phyloP scores from a whole-genome alignment of 345 rosid genomes.

The Eucalyptus urophylla region DNA sequence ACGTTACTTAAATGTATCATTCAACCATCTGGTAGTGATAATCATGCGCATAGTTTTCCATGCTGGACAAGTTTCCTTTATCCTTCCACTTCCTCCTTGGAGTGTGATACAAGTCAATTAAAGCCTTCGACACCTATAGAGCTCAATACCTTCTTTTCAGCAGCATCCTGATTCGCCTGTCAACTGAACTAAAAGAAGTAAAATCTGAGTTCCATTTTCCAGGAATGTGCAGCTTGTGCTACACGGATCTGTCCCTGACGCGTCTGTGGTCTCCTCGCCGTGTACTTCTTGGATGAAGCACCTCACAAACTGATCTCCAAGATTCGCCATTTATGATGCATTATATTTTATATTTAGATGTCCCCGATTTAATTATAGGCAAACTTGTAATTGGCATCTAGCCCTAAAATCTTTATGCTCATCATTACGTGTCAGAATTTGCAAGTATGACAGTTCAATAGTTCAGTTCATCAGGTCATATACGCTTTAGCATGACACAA shows the following conservation, averaged over 20 bases:
- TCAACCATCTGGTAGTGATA: not conserved
- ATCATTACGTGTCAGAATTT: not conserved
- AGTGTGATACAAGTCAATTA: not conserved
- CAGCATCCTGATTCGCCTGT: not conserved
- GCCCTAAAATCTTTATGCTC: not conserved
- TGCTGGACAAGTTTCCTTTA: not conserved
- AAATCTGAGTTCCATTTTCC: not conserved
- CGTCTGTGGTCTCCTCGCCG: not conserved
- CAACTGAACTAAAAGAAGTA: not conserved
- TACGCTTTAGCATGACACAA: not conserved
- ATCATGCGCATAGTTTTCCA: not conserved
- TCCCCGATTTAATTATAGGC: not conserved
- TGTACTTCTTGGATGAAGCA: not conserved
- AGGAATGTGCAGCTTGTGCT: not conserved
- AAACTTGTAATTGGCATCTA: not conserved
- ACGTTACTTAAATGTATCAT: not conserved
- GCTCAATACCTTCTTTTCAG: not conserved
- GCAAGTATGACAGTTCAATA: not conserved
- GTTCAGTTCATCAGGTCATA: not conserved
- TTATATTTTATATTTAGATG: not conserved
- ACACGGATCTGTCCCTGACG: not conserved
- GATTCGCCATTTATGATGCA: not conserved
- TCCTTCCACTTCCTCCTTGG: not conserved
- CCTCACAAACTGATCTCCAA: not conserved
- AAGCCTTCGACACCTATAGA: not conserved